phyloP scores from a whole-genome alignment of 164 flowering plant genomes.

The Brasenia schreberi region DNA sequence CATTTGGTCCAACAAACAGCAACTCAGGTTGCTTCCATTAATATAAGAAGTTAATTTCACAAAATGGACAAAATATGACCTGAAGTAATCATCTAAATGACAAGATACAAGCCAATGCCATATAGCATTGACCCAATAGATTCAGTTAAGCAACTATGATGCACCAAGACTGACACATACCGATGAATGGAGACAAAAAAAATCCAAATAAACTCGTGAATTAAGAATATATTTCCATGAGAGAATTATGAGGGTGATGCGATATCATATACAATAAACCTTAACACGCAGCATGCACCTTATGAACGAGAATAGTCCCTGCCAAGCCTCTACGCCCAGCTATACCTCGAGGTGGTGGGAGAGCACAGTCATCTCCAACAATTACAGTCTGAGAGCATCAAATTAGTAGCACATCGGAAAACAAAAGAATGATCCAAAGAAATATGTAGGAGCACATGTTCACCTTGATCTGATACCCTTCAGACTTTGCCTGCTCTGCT shows the following conservation, averaged over 20 bases:
- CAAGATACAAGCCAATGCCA: too few relatives aligned
- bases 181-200: too few relatives aligned
- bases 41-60: background rate
- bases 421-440: background rate
- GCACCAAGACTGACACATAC: too few relatives aligned
- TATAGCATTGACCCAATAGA: background rate
- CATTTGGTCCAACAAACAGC: too few relatives aligned
- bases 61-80: background rate
- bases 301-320: conserved; percentile 84
- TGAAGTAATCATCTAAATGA: background rate
- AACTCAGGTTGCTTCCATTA: too few relatives aligned
- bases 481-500: conserved; percentile 93
- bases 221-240: too few relatives aligned
- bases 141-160: background rate
- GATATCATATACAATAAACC: background rate
- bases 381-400: conserved; percentile 50
- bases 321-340: conserved; percentile 97
- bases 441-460: background rate
- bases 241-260: too few relatives aligned
- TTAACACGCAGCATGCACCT: conserved; percentile 26
- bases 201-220: too few relatives aligned
- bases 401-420: background rate
- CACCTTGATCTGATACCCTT: conserved; percentile 92
- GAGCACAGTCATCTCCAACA: conserved; percentile 99
- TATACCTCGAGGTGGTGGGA: conserved; percentile 92